Evolutionary conservation across 2,329 filamentous ascomycete species (phyloP), one percentile per base, ranked within the genome.

Genomic region (Graphium sp.): DNA sequence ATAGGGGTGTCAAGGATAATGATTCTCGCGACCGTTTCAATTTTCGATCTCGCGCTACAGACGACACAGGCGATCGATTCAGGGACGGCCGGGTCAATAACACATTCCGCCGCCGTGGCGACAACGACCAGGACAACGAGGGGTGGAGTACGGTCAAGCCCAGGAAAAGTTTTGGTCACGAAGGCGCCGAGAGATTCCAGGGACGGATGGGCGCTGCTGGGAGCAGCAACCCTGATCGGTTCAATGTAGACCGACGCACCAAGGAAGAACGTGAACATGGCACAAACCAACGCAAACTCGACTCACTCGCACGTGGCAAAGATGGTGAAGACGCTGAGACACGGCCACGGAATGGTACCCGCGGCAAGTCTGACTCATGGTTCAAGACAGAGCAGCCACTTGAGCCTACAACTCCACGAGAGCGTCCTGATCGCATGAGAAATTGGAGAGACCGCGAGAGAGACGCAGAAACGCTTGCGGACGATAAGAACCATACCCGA

Each of bases 131-230:
- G 34, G 76, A 80, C 31, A 64, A 58, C 35, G 77, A 84, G 31
- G 74, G 76, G 28, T 83, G 78, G 79, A 80, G 67, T 39, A 74
- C 64, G 16, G 73, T 78, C 21, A 79, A 79, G 42, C 71, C 75
- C 16, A 70, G 76, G 38, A 80, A 77, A 57, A 83, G 72, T 44
- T 74, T 80, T 44, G 73, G 75, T 12, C 62, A 70, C 31, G 75
- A 81, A 35, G 75, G 77, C 22, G 73, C 74, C 35, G 75, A 81
- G 47, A 66, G 74, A 30, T 78, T 79, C 37, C 66, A 71, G 32
- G 70, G 71, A 28, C 66, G 68, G 34, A 73, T 74, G 66, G 68
- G 67, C 21, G 62, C 62, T 22, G 46, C 48, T n/a, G n/a, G n/a
- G n/a, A n/a, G n/a, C n/a, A n/a, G n/a, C n/a, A n/a, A n/a, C n/a